phyloP scores from a whole-genome alignment of 1,284 basidiomycete species.

The Tetrapyrgos nigripes region DNA sequence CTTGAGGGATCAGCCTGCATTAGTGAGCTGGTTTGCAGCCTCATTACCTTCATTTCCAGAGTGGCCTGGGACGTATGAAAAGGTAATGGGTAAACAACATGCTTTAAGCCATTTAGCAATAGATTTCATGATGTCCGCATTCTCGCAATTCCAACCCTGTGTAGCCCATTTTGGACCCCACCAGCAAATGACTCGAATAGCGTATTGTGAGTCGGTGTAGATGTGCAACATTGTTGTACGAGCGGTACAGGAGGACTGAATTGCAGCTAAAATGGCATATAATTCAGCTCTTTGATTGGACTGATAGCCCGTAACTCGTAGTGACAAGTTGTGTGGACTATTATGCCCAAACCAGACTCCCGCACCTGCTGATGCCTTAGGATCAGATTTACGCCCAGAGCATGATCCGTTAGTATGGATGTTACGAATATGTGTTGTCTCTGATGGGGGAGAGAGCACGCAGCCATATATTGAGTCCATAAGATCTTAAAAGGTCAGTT shows the following conservation, averaged over 20 bases:
- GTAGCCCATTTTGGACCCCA: background rate
- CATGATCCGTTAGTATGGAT: background rate
- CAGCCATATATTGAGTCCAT: background rate
- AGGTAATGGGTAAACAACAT: background rate
- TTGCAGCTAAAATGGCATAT: background rate
- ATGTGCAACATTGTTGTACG: background rate
- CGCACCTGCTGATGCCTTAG: background rate
- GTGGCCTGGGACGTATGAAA: background rate
- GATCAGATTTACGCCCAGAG: background rate
- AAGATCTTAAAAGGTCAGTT: background rate
- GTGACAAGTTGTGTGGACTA: background rate
- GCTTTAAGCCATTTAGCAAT: background rate
- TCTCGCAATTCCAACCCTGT: constrained; percentile 13
- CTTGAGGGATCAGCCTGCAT: background rate
- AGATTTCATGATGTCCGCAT: constrained; percentile 11
- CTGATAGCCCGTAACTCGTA: background rate
- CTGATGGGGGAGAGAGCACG: background rate
- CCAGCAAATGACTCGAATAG: constrained; percentile 10
- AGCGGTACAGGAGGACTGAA: background rate
- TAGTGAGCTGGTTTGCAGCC: background rate
- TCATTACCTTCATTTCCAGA: background rate
- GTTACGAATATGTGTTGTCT: background rate
- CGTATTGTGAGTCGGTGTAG: constrained; percentile 10
- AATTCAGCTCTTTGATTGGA: background rate
- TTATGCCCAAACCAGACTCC: background rate